Evolutionary conservation across 1,284 basidiomycete species (phyloP).

Genomic region (Pulveroboletus ridleyi): DNA sequence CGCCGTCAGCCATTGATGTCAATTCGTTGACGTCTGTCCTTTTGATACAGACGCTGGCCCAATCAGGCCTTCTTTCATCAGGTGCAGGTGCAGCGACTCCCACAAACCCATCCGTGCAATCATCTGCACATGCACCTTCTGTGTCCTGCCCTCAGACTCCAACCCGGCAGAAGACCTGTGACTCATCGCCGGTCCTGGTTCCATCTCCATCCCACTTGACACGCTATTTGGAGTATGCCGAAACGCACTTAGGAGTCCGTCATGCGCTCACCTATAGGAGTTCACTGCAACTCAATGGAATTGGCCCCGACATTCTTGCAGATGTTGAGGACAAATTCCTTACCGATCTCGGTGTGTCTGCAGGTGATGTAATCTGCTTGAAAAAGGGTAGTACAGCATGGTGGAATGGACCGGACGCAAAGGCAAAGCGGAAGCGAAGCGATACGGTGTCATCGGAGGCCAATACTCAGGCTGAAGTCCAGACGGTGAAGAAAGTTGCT

Average conservation of each 20-base stretch:
- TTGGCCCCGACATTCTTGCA: conserved; percentile 19
- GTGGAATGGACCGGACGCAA: conserved; percentile 9
- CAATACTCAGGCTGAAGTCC: no score
- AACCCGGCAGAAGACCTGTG: neutral
- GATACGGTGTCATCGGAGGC: neutral
- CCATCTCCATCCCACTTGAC: conserved; percentile 2
- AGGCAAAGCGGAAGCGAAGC: conserved; percentile 20
- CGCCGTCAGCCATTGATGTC: neutral
- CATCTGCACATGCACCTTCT: neutral
- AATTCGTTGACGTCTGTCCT: conserved; percentile 8
- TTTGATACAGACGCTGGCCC: conserved; percentile 5
- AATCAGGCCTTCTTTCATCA: conserved; percentile 1
- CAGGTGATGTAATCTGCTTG: conserved; percentile 22
- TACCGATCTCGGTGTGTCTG: conserved; percentile 7
- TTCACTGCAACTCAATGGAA: neutral
- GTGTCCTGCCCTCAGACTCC: neutral
- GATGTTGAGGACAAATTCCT: conserved; percentile 15
- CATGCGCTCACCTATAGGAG: neutral
- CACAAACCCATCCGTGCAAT: no score
- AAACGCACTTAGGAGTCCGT: neutral
- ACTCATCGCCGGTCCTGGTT: neutral
- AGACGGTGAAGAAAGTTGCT: neutral
- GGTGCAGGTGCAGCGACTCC: neutral
- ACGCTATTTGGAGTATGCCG: conserved; percentile 7
- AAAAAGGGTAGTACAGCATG: conserved; percentile 17